Conservation (phyloP, 176 grass and related monocot genomes). For the Musa schizocarpa region DNA sequence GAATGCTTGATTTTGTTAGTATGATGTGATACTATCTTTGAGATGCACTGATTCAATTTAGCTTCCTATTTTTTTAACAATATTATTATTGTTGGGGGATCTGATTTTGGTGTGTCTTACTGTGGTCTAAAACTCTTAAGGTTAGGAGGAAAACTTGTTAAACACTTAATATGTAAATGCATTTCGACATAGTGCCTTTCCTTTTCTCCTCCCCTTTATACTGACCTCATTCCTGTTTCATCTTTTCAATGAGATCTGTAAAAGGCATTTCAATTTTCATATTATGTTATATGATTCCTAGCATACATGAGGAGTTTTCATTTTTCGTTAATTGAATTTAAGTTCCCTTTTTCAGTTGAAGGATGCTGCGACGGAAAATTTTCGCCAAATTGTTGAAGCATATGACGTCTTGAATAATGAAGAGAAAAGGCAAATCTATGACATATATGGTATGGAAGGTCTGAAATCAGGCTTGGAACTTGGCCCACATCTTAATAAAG, state of each 20-base stretch:
- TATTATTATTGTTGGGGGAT: no score
- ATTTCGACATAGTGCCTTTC: no score
- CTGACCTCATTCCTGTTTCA: no score
- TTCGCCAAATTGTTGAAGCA: constrained; percentile 82
- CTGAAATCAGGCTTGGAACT: constrained; percentile 82
- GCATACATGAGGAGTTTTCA: background rate
- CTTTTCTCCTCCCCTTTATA: no score
- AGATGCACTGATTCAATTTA: no score
- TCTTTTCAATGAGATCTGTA: background rate
- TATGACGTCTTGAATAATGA: constrained; percentile 76
- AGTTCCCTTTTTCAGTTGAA: constrained; percentile 49
- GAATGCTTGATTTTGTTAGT: no score
- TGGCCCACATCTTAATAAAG: constrained; percentile 82
- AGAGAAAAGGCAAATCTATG: constrained; percentile 94
- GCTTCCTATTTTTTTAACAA: no score
- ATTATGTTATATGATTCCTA: background rate
- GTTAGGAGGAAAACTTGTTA: no score
- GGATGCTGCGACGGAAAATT: constrained; percentile 93
- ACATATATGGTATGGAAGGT: constrained; percentile 98
- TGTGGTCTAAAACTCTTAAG: no score
- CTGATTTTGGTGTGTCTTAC: no score
- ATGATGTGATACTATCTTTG: no score
- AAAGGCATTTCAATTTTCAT: background rate
- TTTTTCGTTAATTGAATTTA: background rate
- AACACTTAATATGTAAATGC: no score